These are phyloP conservation scores for Xylariaceae sp. DNA, from an alignment of 2,329 filamentous ascomycete genomes.

Conservation along the genomic window DNA sequence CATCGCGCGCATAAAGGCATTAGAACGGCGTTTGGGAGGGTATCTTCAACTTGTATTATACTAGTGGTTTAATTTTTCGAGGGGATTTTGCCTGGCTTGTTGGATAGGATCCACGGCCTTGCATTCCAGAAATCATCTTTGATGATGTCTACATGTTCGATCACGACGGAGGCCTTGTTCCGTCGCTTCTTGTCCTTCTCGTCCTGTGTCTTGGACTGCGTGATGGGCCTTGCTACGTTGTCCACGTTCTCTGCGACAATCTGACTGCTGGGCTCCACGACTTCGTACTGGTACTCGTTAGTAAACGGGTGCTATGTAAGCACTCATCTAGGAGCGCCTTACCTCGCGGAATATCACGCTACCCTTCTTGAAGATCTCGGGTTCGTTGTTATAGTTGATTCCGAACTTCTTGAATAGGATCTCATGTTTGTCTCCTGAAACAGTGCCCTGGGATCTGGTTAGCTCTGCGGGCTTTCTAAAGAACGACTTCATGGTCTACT, in stretches of 20 bases:
- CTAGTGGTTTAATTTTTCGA: conserved; percentile 43
- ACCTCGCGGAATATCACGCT: conserved; percentile 84
- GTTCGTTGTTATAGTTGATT: conserved; percentile 97
- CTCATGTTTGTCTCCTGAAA: conserved; percentile 89
- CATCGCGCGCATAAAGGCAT: conserved; percentile 14
- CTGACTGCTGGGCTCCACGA: conserved; percentile 55
- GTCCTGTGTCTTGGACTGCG: conserved; percentile 69
- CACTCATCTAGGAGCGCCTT: conserved; percentile 27
- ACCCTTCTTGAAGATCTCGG: conserved; percentile 87
- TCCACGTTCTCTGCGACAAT: conserved; percentile 44
- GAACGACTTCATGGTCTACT: conserved; percentile 19
- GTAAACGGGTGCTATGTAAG: conserved; percentile 23
- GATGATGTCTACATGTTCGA: conserved; percentile 90
- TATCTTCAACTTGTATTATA: conserved; percentile 7
- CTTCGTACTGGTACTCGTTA: conserved; percentile 54
- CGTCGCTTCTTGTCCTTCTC: conserved; percentile 80
- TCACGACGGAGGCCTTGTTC: conserved; percentile 71
- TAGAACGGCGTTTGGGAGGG: conserved; percentile 14
- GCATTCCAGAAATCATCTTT: conserved; percentile 89
- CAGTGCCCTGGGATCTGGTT: conserved; percentile 58
- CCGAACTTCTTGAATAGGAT: conserved; percentile 83
- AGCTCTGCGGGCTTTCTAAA: conserved; percentile 3
- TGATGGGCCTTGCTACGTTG: conserved; percentile 45
- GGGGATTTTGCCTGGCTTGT: conserved; percentile 66
- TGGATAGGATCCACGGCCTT: conserved; percentile 77